Evolutionary conservation across 169 alveolate genomes (phyloP).

Genomic region (Cyclospora cayetanensis): DNA sequence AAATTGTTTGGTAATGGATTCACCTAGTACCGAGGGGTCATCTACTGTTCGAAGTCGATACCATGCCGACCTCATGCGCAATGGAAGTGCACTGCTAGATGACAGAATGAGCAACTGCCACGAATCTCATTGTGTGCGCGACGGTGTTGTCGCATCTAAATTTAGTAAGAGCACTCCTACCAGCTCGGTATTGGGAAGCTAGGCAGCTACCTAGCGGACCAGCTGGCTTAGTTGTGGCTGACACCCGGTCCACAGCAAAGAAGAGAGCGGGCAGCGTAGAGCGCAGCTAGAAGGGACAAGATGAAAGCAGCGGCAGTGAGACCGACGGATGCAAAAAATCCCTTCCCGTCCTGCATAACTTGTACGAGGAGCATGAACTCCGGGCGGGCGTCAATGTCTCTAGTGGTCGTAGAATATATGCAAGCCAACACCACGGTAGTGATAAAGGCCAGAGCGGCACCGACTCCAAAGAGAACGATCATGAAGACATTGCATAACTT

Average conservation of each 20-base stretch:
- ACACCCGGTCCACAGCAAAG: constrained; percentile 64
- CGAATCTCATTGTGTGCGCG: too few relatives aligned
- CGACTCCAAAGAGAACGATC: constrained; percentile 13
- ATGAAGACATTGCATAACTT: constrained; percentile 29
- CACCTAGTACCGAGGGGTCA: too few relatives aligned
- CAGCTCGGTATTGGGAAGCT: too few relatives aligned
- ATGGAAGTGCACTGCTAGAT: too few relatives aligned
- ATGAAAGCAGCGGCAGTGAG: background rate
- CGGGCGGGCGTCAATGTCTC: background rate
- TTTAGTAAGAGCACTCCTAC: too few relatives aligned
- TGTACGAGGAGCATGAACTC: background rate
- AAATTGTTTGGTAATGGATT: too few relatives aligned
- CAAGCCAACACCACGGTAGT: background rate
- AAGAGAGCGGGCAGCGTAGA: constrained; percentile 41
- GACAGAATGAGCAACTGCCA: too few relatives aligned
- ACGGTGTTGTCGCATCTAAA: too few relatives aligned
- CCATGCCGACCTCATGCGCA: too few relatives aligned
- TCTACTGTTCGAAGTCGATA: too few relatives aligned
- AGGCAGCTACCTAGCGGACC: too few relatives aligned
- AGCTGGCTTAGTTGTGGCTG: too few relatives aligned
- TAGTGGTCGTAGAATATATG: background rate
- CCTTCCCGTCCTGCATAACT: constrained; percentile 40
- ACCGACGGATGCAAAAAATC: constrained; percentile 11
- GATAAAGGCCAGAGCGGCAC: background rate
- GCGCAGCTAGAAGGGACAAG: background rate